phyloP scores from a whole-genome alignment of 768 basidiomycete genomes.

The Russula lepida region DNA sequence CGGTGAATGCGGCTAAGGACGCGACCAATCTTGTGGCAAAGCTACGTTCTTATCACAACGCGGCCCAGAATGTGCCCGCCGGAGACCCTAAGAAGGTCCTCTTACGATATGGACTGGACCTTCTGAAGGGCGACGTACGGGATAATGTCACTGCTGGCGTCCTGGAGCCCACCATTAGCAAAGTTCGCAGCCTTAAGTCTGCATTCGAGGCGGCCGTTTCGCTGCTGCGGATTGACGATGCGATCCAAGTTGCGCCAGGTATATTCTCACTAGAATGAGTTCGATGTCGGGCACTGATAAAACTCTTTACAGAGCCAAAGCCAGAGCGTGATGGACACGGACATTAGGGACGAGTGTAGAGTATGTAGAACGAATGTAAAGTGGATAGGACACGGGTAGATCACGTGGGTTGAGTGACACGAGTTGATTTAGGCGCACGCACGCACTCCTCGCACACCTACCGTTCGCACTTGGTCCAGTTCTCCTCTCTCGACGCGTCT shows the following conservation, averaged over 20 bases:
- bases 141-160: constrained; percentile 93
- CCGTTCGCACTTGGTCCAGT: background rate
- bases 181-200: constrained; percentile 94
- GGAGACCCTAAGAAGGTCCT: constrained; percentile 89
- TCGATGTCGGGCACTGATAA: background rate
- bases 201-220: constrained; percentile 96
- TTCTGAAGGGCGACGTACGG: constrained; percentile 88
- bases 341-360: constrained; percentile 35
- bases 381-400: constrained; percentile 3
- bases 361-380: background rate
- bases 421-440: constrained; percentile 3
- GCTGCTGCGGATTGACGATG: constrained; percentile 89
- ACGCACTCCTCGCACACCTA: background rate
- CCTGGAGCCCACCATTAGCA: constrained; percentile 93
- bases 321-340: constrained; percentile 66
- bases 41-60: constrained; percentile 92
- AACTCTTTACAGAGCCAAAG: constrained; percentile 48
- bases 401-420: constrained; percentile 8
- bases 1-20: constrained; percentile 98
- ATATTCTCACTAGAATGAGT: constrained; percentile 7
- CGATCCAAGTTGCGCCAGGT: constrained; percentile 88
- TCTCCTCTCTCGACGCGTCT: constrained; percentile 17
- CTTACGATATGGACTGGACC: constrained; percentile 88
- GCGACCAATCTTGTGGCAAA: constrained; percentile 97
- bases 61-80: constrained; percentile 84